A percentile compares a stretch with the other conserved stretches of the same genome.
These are phyloP conservation scores for Tanacetum coccineum DNA, from an alignment of 129 eudicot species.

Conservation along the genomic window DNA sequence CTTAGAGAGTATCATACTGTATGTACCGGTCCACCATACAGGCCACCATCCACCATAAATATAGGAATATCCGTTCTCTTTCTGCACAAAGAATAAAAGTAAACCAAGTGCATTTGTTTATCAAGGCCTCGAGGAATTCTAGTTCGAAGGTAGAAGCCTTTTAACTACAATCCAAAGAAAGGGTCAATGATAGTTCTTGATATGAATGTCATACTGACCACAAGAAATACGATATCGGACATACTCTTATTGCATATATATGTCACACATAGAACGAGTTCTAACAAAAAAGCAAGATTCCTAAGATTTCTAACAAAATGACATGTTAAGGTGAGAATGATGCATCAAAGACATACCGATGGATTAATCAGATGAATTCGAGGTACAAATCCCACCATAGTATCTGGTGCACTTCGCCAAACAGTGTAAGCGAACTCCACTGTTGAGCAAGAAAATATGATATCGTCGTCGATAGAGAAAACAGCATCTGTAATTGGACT, in stretches of 20 bases:
- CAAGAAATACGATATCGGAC: too few relatives aligned
- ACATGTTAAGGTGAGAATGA: too few relatives aligned
- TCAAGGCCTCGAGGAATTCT: constrained; percentile 6
- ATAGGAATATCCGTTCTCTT: constrained; percentile 36
- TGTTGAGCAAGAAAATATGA: constrained; percentile 73
- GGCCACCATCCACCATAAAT: constrained; percentile 87
- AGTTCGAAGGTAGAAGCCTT: background rate
- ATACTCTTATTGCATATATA: too few relatives aligned
- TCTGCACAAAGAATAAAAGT: constrained; percentile 35
- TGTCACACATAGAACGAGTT: background rate
- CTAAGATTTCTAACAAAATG: too few relatives aligned
- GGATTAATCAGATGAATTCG: too few relatives aligned
- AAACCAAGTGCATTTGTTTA: background rate
- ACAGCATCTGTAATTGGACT: constrained; percentile 62
- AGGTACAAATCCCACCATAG: constrained; percentile 57
- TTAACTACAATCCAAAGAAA: too few relatives aligned
- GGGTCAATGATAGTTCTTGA: too few relatives aligned
- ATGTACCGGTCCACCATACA: constrained; percentile 86
- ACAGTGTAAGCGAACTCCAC: constrained; percentile 76
- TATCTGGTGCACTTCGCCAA: constrained; percentile 81
- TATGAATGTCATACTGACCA: too few relatives aligned
- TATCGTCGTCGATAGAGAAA: constrained; percentile 82
- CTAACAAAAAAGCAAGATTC: background rate
- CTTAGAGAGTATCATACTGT: constrained; percentile 84
- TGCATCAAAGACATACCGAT: too few relatives aligned